Evolutionary conservation across 331 rosid species (phyloP).

Genomic region (Quercus tomentella): DNA sequence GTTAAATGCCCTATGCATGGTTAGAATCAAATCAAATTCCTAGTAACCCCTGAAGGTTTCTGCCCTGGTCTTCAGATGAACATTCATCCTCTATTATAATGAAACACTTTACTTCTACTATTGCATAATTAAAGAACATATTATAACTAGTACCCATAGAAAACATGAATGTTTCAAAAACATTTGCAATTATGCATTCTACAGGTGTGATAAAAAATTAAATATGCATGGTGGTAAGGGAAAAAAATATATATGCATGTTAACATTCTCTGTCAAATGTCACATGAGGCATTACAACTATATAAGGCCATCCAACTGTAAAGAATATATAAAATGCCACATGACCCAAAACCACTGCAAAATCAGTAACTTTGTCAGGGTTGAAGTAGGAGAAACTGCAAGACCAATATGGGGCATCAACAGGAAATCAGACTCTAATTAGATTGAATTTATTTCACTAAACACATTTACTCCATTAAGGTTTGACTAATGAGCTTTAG

Average conservation of each 20-base stretch:
- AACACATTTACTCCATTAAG: neutral
- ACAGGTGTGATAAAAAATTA: neutral
- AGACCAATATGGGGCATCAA: neutral
- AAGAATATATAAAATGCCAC: neutral
- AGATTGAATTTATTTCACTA: neutral
- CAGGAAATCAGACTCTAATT: neutral
- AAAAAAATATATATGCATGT: too few species aligned
- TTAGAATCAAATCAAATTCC: constrained; percentile 2
- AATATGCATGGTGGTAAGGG: neutral
- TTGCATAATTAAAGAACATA: too few species aligned
- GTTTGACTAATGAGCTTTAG: neutral
- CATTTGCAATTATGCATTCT: neutral
- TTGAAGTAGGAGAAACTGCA: neutral
- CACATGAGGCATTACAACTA: neutral
- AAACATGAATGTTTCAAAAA: neutral
- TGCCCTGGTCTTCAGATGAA: neutral
- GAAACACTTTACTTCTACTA: neutral
- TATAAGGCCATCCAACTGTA: neutral
- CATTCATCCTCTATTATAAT: neutral
- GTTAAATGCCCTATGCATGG: neutral
- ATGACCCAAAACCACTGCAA: neutral
- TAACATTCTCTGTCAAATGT: neutral
- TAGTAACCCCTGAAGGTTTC: neutral
- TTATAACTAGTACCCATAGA: neutral
- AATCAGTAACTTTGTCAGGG: neutral